Evolutionary conservation across 176 grass and related monocot species (phyloP).

Genomic region (Ampelocalamus luodianensis): DNA sequence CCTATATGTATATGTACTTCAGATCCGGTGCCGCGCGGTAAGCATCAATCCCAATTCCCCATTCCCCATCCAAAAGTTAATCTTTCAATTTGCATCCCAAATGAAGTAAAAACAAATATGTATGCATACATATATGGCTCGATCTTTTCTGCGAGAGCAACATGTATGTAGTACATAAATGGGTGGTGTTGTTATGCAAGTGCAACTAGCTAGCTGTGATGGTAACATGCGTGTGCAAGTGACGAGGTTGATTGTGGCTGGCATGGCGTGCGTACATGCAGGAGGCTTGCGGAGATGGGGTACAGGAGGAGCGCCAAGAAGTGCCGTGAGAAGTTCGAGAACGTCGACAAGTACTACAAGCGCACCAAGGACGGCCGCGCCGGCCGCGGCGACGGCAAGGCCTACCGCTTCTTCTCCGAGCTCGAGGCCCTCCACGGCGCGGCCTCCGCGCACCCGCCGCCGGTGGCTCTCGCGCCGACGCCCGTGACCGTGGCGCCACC

Average conservation of each 20-base stretch:
- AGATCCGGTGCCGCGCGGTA: slow-evolving; percentile 23
- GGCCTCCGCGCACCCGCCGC: neutral
- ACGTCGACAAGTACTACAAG: slow-evolving; percentile 99
- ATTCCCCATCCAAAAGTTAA: neutral
- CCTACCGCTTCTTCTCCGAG: slow-evolving; percentile 93
- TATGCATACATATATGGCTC: neutral
- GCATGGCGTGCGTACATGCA: slow-evolving; percentile 37
- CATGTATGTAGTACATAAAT: neutral
- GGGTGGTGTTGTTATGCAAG: neutral
- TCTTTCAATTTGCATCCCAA: neutral
- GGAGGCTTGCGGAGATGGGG: slow-evolving; percentile 76
- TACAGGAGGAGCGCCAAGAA: slow-evolving; percentile 87
- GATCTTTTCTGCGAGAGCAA: slow-evolving; percentile 34
- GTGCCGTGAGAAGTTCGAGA: slow-evolving; percentile 97
- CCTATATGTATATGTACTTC: neutral
- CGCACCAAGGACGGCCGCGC: slow-evolving; percentile 85
- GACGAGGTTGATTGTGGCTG: slow-evolving; percentile 32
- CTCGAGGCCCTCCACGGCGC: slow-evolving; percentile 81
- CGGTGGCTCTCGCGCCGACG: slow-evolving; percentile 1
- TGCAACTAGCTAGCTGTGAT: slow-evolving; percentile 1
- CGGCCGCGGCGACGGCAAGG: slow-evolving; percentile 69
- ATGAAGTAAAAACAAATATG: neutral
- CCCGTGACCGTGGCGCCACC: slow-evolving; percentile 36
- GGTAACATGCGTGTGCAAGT: slow-evolving; percentile 24
- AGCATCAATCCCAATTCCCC: slow-evolving; percentile 44